Base-by-base conservation (phyloP, 1,284 basidiomycete species). In the Leccinum griseonigrum region DNA sequence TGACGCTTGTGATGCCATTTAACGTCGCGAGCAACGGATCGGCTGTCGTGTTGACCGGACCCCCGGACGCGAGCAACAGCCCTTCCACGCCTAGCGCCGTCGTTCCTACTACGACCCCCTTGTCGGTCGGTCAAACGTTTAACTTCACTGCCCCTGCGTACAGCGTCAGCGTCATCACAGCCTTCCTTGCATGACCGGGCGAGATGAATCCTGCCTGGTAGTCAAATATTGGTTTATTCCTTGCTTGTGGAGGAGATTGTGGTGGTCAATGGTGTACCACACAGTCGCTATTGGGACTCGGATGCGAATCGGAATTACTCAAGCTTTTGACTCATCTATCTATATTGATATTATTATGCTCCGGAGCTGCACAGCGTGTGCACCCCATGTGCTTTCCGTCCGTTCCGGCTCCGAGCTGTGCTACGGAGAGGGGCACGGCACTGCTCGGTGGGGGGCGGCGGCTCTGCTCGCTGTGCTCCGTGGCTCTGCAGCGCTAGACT, bases 1-100 rank as follows among this genome's bases (percentile, higher is more conserved):
- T 89, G 50, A 79, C 78, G 2, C 86, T 90, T 68, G 65, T 78
- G 29, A 71, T 88, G 26, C 85, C 85, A 1, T 87, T 85, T 75
- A 59, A 71, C n/a, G 81, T 87, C n/a, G n/a, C n/a, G 0, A 66
- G 69, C 1, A 67, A 71, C 0, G 85, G 82, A 1, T 79, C 76
- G 7, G 71, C 76, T 3, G 77, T 82, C 60, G 72, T 85, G 7
- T 69, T 89, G 28, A 78, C 79, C 1, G 86, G 86, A 7, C 65
- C 73, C 1, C 71, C 72, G 29, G 81, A 74, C 14, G 77, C 79
- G 3, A 85, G 82, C 70, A 89, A 89, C 72, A 83, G 79, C 2
- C 85, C 85, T 2, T 71, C 68, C 18, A 74, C 73, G 1, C 85
- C 87, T 4, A 73, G 81, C 56, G 66, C 77, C 3, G 73, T 85